Base-by-base conservation (phyloP, 169 alveolate genomes). In the Plasmodium gonderi region DNA sequence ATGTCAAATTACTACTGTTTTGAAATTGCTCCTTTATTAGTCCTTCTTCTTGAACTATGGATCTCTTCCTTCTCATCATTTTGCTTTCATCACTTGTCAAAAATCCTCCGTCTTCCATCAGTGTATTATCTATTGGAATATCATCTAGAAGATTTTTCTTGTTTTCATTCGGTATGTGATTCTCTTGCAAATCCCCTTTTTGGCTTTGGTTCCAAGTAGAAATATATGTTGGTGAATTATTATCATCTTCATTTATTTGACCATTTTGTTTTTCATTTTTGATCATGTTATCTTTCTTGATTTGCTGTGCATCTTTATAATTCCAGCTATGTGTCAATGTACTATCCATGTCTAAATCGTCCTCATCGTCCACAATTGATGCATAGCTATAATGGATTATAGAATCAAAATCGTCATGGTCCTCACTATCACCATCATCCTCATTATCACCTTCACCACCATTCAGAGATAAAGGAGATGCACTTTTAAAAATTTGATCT, bases 401-500 rank as follows among this genome's bases (percentile, higher is more conserved):
- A n/a, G n/a, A n/a, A n/a, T n/a, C n/a, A n/a, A n/a, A n/a, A n/a
- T n/a, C n/a, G n/a, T n/a, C n/a, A n/a, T n/a, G n/a, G n/a, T n/a
- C n/a, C n/a, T n/a, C n/a, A n/a, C n/a, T n/a, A n/a, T n/a, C n/a
- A n/a, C 6, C 77, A 65, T 5, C 36, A 0, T 0, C 44, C 3
- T 23, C 44, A 20, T 54, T 14, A 1, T 6, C 87, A 42, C 11
- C 38, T 1, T 38, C 75, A 42, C 8, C 38, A n/a, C 26, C 72
- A 20, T 36, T 2, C 40, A 23, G 8, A 20, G 72, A n/a, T n/a
- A n/a, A 23, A 60, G 0, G 5, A 36, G 7, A 12, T 8, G 1
- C 11, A 74, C 20, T 36, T 23, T 77, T 64, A 79, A 79, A 79
- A 23, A 79, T 51, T 14, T 17, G 51, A 6, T 79, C 79, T 60